Conservation (phyloP, 257 asterid genomes). For the Fraxinus quadrangulata region DNA sequence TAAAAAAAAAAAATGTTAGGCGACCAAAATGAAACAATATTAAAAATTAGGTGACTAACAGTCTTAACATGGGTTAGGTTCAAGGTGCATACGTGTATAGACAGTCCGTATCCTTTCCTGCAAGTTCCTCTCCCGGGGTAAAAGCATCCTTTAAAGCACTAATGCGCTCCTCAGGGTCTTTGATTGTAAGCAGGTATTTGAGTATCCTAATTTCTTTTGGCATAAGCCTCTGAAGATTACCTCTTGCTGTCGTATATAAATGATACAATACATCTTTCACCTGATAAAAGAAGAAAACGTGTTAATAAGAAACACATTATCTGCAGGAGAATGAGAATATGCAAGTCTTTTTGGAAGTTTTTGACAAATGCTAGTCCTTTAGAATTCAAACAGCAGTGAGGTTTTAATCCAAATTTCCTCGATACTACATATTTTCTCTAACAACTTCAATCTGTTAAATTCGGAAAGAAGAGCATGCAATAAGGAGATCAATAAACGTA, state of each 20-base stretch:
- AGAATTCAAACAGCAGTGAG: neutral
- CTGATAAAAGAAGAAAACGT: constrained; percentile 37
- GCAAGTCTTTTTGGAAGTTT: neutral
- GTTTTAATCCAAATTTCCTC: neutral
- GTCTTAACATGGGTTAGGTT: constrained; percentile 2
- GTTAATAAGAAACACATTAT: neutral
- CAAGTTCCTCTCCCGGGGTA: constrained; percentile 87
- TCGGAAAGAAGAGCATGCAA: neutral
- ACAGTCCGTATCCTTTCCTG: constrained; percentile 68
- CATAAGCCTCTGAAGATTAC: constrained; percentile 83
- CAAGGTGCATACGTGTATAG: constrained; percentile 74
- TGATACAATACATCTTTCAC: constrained; percentile 82
- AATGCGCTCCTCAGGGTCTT: constrained; percentile 85
- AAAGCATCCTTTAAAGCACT: constrained; percentile 79
- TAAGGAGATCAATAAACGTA: constrained; percentile 29
- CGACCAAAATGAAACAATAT: neutral
- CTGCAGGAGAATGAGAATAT: neutral
- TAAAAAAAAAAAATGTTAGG: neutral
- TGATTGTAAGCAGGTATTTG: constrained; percentile 73
- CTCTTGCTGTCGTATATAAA: constrained; percentile 66
- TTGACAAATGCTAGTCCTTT: neutral
- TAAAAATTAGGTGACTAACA: neutral
- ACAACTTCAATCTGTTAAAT: neutral
- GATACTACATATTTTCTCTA: neutral
- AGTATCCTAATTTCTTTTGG: constrained; percentile 92